Percentiles rank a stretch among this genome's conserved stretches.
These are phyloP conservation scores for Kwoniella newhampshirensis DNA, from an alignment of 768 basidiomycete species.

Conservation along the genomic window DNA sequence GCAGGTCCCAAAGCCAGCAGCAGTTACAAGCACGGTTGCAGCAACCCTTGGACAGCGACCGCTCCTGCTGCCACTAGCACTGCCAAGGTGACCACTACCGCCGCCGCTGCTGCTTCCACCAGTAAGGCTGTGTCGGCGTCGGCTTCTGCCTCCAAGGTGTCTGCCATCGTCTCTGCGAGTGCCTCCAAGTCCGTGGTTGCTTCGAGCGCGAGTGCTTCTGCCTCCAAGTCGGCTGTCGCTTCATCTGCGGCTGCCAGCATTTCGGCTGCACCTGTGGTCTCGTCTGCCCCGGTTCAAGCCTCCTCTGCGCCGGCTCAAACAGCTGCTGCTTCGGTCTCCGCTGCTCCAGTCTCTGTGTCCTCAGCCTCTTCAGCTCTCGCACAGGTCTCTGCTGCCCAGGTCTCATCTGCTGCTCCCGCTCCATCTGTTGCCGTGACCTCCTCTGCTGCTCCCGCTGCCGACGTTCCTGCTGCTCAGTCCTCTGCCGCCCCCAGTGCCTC, in stretches of 20 bases:
- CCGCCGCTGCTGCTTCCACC: slow-evolving; percentile 2
- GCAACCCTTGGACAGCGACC: slow-evolving; percentile 27
- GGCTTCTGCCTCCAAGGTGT: slow-evolving; percentile 5
- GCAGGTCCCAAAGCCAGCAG: slow-evolving; percentile 13
- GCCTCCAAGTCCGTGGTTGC: slow-evolving; percentile 5
- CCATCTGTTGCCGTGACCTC: slow-evolving; percentile 12
- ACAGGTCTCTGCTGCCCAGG: slow-evolving; percentile 4
- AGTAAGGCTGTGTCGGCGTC: background rate
- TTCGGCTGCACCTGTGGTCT: background rate
- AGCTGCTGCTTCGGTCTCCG: background rate
- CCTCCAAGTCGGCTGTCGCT: slow-evolving; percentile 3
- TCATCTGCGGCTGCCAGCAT: slow-evolving; percentile 1
- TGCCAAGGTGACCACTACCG: slow-evolving; percentile 2
- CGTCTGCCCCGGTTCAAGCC: slow-evolving; percentile 1
- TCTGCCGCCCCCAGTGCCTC: slow-evolving; percentile 15
- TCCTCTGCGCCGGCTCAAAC: slow-evolving; percentile 1
- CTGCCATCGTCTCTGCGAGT: slow-evolving; percentile 3
- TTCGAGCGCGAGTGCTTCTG: slow-evolving; percentile 1
- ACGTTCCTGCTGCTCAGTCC: slow-evolving; percentile 8
- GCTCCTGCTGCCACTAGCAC: slow-evolving; percentile 11
- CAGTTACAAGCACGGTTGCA: slow-evolving; percentile 18
- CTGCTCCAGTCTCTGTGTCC: background rate
- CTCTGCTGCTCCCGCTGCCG: slow-evolving; percentile 25
- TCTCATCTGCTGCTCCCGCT: slow-evolving; percentile 4
- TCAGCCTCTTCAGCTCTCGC: slow-evolving; percentile 2